These are phyloP conservation scores for Alternaria panax DNA, from an alignment of 2,329 filamentous ascomycete genomes.

Conservation along the genomic window DNA sequence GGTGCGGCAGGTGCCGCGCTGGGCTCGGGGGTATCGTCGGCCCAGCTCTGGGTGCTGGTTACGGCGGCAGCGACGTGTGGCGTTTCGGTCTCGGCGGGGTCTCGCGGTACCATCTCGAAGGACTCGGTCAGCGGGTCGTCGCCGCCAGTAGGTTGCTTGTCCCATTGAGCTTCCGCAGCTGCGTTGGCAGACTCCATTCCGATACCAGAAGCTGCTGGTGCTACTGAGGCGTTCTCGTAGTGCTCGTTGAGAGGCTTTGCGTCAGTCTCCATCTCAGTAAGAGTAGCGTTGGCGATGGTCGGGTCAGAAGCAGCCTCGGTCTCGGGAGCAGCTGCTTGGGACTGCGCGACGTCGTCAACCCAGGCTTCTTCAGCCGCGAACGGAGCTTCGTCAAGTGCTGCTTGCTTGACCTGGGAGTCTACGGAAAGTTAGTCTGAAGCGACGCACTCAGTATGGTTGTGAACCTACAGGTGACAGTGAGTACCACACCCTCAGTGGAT, in stretches of 20 bases:
- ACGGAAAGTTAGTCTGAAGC: conserved; percentile 19
- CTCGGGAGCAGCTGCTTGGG: conserved; percentile 50
- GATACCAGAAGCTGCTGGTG: conserved; percentile 49
- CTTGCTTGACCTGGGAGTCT: conserved; percentile 68
- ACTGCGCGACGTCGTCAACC: conserved; percentile 57
- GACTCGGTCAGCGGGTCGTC: conserved; percentile 65
- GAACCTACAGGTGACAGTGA: conserved; percentile 75
- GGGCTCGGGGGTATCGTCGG: conserved; percentile 70
- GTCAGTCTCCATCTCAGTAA: conserved; percentile 69
- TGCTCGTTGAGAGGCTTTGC: conserved; percentile 42
- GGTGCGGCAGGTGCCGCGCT: conserved; percentile 37
- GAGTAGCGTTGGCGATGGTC: conserved; percentile 69
- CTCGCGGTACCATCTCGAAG: conserved; percentile 78
- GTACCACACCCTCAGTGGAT: conserved; percentile 69
- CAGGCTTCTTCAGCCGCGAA: conserved; percentile 63
- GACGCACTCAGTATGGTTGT: not conserved
- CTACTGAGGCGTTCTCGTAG: conserved; percentile 33
- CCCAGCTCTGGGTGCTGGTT: conserved; percentile 78
- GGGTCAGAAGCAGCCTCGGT: conserved; percentile 64
- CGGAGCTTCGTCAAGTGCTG: conserved; percentile 56
- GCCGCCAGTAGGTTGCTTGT: conserved; percentile 59
- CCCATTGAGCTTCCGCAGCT: conserved; percentile 73
- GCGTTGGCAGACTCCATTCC: conserved; percentile 55
- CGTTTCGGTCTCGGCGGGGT: conserved; percentile 76
- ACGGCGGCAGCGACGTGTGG: conserved; percentile 61